These are phyloP conservation scores for Juglanconis sp. DNA, from an alignment of 2,329 filamentous ascomycete genomes.

Conservation along the genomic window DNA sequence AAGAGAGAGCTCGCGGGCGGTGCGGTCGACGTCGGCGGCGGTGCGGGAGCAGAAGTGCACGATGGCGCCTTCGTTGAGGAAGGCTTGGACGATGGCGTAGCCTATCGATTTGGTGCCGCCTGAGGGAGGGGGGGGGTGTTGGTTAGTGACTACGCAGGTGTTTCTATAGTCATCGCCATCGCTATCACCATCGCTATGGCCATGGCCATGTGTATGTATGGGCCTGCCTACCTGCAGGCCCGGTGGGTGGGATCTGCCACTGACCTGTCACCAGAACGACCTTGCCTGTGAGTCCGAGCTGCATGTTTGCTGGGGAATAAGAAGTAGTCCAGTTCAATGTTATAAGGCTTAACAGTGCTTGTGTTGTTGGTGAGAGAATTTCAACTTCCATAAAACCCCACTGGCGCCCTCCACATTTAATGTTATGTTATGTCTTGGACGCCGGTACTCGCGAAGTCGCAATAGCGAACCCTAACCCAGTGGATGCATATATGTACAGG, in stretches of 20 bases:
- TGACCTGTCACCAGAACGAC: conserved; percentile 32
- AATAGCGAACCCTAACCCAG: not conserved
- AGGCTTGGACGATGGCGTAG: conserved; percentile 18
- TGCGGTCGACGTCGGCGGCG: conserved; percentile 11
- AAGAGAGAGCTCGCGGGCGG: conserved; percentile 5
- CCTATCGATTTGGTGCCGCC: conserved; percentile 20
- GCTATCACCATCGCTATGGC: too few relatives aligned
- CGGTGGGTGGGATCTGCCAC: not conserved
- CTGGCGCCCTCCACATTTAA: not conserved
- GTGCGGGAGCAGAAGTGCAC: conserved; percentile 24
- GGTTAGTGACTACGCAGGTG: not conserved
- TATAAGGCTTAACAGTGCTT: not conserved
- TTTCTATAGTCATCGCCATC: too few relatives aligned
- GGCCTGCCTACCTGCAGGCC: not conserved
- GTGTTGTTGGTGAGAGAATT: too few relatives aligned
- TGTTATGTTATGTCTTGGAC: not conserved
- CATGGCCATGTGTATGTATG: not conserved
- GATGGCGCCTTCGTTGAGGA: conserved; percentile 20
- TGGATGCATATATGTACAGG: not conserved
- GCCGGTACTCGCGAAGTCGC: not conserved
- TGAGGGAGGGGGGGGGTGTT: conserved; percentile 1
- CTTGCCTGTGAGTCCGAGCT: conserved; percentile 32
- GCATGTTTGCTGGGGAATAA: conserved; percentile 22
- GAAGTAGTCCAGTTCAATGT: not conserved
- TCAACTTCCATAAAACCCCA: not conserved